Percentiles rank a stretch among this genome's conserved stretches.
phyloP scores from a whole-genome alignment of 768 basidiomycete species.

The Galerina marginata region DNA sequence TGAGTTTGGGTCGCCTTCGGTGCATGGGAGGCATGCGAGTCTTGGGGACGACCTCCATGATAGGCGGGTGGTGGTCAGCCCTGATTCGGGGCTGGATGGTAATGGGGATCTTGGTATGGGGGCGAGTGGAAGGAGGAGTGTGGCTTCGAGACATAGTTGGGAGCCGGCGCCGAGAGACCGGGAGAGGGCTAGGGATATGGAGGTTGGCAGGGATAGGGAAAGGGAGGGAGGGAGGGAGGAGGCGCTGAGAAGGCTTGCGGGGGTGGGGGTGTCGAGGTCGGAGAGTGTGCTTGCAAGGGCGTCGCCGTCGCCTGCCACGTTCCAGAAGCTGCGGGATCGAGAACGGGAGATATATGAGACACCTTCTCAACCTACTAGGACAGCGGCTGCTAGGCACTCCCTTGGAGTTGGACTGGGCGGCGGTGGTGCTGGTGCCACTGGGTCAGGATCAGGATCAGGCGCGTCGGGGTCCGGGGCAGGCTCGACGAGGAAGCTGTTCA shows the following conservation, averaged over 20 bases:
- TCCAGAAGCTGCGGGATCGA: constrained; percentile 33
- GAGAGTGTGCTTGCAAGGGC: constrained; percentile 43
- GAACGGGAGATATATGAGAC: constrained; percentile 23
- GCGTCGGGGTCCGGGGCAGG: not conserved
- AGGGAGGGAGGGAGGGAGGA: constrained; percentile 49
- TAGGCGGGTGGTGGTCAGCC: constrained; percentile 29
- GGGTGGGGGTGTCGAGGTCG: constrained; percentile 24
- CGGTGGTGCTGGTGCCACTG: no score
- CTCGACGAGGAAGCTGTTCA: constrained; percentile 56
- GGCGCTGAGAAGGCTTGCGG: constrained; percentile 39
- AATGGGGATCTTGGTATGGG: constrained; percentile 20
- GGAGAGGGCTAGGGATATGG: constrained; percentile 17
- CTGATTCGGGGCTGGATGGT: constrained; percentile 5
- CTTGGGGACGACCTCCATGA: constrained; percentile 53
- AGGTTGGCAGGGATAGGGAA: constrained; percentile 23
- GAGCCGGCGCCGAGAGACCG: constrained; percentile 31
- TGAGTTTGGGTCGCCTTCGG: constrained; percentile 33
- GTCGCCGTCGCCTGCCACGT: constrained; percentile 37
- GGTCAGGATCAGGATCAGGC: no score
- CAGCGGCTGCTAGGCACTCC: no score
- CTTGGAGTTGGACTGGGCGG: no score
- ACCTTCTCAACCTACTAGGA: not conserved
- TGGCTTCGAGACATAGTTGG: constrained; percentile 63
- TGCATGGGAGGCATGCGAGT: constrained; percentile 58
- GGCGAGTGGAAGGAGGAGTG: constrained; percentile 51